Percentiles rank a stretch among this genome's conserved stretches.
These are phyloP conservation scores for Gleditsia sinensis DNA, from an alignment of 306 rosid species.

Conservation along the genomic window DNA sequence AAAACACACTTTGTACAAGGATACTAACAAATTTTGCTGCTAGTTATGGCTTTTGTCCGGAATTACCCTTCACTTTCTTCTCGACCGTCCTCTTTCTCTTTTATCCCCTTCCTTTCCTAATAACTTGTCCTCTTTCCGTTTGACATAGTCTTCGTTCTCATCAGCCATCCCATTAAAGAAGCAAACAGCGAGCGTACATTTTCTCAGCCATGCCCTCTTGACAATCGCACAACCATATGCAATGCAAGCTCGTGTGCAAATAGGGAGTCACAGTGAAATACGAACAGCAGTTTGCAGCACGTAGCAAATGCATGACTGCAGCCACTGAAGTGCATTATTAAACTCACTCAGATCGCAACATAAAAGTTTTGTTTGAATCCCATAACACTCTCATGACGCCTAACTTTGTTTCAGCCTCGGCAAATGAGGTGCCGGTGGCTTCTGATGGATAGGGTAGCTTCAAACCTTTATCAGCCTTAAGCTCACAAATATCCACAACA, in stretches of 20 bases:
- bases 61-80: neutral
- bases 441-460: conserved; percentile 61
- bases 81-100: neutral
- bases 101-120: neutral
- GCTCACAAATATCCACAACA: conserved; percentile 64
- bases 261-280: neutral
- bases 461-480: conserved; percentile 53
- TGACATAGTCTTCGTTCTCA: neutral
- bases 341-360: conserved; percentile 41
- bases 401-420: conserved; percentile 61
- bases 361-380: conserved; percentile 52
- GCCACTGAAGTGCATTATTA: neutral
- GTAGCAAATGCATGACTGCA: neutral
- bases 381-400: conserved; percentile 76
- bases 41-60: neutral
- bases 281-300: neutral
- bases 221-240: neutral
- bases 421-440: conserved; percentile 61
- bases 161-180: neutral
- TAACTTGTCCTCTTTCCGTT: neutral
- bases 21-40: neutral
- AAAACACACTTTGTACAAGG: neutral
- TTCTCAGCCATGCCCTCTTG: neutral
- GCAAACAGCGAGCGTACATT: neutral
- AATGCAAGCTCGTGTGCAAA: neutral